A percentile compares a stretch with the other conserved stretches of the same genome.
These are phyloP conservation scores for Talaromyces verruculosus DNA, from an alignment of 2,329 filamentous ascomycete species.

Conservation along the genomic window DNA sequence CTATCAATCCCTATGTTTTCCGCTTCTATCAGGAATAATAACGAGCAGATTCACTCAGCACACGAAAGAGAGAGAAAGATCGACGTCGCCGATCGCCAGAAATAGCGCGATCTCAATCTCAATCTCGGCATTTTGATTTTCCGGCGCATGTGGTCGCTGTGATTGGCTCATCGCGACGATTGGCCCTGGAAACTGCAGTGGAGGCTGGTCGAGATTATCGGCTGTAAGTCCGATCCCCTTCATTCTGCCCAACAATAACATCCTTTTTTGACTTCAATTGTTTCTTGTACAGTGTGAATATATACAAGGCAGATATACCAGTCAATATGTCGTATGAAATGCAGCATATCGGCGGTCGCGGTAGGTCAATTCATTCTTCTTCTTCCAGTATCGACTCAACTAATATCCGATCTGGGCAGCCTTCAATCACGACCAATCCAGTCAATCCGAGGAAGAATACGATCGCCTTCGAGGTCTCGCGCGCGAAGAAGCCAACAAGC, in stretches of 20 bases:
- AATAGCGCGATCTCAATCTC: conserved; percentile 13
- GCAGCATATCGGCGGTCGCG: conserved; percentile 19
- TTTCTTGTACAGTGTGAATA: background rate
- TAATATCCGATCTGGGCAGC: conserved; percentile 40
- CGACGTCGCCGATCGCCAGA: background rate
- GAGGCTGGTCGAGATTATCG: background rate
- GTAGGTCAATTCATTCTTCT: background rate
- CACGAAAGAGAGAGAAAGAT: background rate
- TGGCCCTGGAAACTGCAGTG: background rate
- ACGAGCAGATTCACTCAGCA: too few species aligned
- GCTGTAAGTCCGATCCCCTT: conserved; percentile 5
- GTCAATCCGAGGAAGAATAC: conserved; percentile 75
- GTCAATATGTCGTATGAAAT: conserved; percentile 20
- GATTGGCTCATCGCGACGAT: background rate
- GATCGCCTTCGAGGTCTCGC: conserved; percentile 84
- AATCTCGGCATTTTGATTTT: conserved; percentile 8
- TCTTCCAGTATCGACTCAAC: background rate
- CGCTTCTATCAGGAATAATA: background rate
- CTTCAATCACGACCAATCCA: conserved; percentile 70
- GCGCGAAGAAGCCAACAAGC: conserved; percentile 75
- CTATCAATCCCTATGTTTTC: background rate
- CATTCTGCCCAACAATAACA: background rate
- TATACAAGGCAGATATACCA: background rate
- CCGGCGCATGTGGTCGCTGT: background rate
- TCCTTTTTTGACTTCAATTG: background rate